Evolutionary conservation across 2,329 filamentous ascomycete genomes (phyloP).

Genomic region (Neofusicoccum kwambonambiense): DNA sequence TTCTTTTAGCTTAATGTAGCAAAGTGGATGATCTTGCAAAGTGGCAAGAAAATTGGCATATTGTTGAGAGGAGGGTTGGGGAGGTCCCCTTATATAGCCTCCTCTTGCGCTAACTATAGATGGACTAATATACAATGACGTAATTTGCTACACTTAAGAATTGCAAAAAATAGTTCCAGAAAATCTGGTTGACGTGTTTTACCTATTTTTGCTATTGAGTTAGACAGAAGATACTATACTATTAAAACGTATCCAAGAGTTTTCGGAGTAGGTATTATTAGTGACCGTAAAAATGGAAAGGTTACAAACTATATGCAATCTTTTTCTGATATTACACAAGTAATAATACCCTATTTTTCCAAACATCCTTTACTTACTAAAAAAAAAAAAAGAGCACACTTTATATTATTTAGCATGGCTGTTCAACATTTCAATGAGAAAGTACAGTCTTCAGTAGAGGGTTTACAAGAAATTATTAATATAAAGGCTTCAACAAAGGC

Average conservation of each 20-base stretch:
- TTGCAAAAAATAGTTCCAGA: too few species aligned
- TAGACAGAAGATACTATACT: constrained; percentile 1
- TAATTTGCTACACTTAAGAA: too few species aligned
- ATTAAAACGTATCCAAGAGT: constrained; percentile 9
- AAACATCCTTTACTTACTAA: constrained; percentile 11
- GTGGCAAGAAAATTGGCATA: too few species aligned
- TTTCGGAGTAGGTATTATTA: constrained; percentile 10
- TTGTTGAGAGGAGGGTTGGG: too few species aligned
- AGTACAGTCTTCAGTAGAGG: constrained; percentile 3
- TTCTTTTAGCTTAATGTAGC: too few species aligned
- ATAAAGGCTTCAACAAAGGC: neutral
- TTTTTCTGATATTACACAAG: constrained; percentile 6
- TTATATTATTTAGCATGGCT: constrained; percentile 7
- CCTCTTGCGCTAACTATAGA: too few species aligned
- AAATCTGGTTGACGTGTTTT: too few species aligned
- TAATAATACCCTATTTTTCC: constrained; percentile 9
- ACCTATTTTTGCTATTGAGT: neutral
- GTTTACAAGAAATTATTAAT: constrained; percentile 11
- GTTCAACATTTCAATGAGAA: constrained; percentile 9
- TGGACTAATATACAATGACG: too few species aligned
- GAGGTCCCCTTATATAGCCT: too few species aligned
- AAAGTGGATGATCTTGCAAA: too few species aligned
- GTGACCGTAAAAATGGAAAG: neutral
- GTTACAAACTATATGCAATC: neutral
- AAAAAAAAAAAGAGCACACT: neutral